Base-by-base conservation (phyloP, 129 eudicot genomes). In the Centrapalus pauciflorus region DNA sequence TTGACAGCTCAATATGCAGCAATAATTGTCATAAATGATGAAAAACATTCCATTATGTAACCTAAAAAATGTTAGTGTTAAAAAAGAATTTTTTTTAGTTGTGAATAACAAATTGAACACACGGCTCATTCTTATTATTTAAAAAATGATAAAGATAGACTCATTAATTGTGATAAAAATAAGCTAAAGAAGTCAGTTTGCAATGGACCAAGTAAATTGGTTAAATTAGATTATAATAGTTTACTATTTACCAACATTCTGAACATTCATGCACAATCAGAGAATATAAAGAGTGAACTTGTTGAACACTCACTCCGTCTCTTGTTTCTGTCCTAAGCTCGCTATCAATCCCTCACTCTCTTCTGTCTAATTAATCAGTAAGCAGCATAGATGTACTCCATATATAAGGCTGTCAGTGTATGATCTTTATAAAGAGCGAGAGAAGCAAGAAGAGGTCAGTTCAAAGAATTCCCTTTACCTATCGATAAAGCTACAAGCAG, bases 21-120 rank as follows among this genome's bases (percentile, higher is more conserved):
- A 73, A 73, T 73, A 73, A 73, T 73, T 54, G 78, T 55, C 43
- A 34, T 14, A 64, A 13, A 73, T 25, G 26, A 73, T 54, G 49
- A 32, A 66, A 46, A 32, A 50, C 61, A 50, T 30, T 66, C 72
- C 23, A 50, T 66, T 33, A 50, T 50, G 59, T 20, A 23, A 32
- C 32, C n/a, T n/a, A 66, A 7, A 49, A 8, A 1, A 28, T 33
- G 49, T 32, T 30, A 32, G 27, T 19, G 27, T 49, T 17, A 17
- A 48, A 35, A 66, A 30, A 66, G 29, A 50, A 9, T 34, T 32
- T 50, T 14, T 23, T 32, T 66, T 21, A 19, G 49, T 30, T 19
- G 7, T 52, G 26, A 33, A 30, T 50, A 19, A 48, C 17, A 9
- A 20, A 50, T 19, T 9, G 4, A 54, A 25, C 33, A 19, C 46